Conservation (phyloP, 768 basidiomycete species). For the Auriscalpium vulgare region DNA sequence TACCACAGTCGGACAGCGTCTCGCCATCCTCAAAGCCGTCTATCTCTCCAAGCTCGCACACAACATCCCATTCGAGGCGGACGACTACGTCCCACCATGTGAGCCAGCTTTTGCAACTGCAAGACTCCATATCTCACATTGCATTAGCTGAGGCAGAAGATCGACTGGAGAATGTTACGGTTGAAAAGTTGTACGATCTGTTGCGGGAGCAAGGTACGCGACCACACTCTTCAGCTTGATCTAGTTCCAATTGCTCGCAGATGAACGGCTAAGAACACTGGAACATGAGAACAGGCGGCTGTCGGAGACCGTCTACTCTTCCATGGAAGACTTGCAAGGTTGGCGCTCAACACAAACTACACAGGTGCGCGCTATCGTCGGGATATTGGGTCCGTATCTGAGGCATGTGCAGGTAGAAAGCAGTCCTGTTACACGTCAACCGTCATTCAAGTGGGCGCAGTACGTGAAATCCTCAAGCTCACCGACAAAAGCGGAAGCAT, state of each 20-base stretch:
- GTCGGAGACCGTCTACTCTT: constrained; percentile 49
- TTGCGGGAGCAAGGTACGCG: constrained; percentile 68
- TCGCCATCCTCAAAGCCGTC: constrained; percentile 87
- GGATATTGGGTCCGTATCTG: constrained; percentile 18
- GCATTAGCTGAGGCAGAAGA: constrained; percentile 51
- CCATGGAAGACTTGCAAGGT: constrained; percentile 57
- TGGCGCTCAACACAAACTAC: constrained; percentile 22
- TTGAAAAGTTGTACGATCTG: constrained; percentile 59
- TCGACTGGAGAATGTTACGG: constrained; percentile 41
- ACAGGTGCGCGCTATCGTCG: constrained; percentile 16
- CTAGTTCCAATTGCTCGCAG: constrained; percentile 29
- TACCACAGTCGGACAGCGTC: constrained; percentile 82
- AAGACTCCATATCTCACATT: neutral
- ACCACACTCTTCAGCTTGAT: neutral
- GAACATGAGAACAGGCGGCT: constrained; percentile 77
- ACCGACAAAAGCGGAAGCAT: constrained; percentile 65
- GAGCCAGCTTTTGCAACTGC: constrained; percentile 22
- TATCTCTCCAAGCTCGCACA: constrained; percentile 84
- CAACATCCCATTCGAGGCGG: constrained; percentile 73
- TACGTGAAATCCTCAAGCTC: constrained; percentile 72
- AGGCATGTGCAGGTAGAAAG: constrained; percentile 21
- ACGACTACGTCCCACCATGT: constrained; percentile 89
- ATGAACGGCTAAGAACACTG: constrained; percentile 54
- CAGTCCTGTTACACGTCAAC: constrained; percentile 55
- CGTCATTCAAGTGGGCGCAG: constrained; percentile 85